These are phyloP conservation scores for Fonsecaea erecta DNA, from an alignment of 2,329 filamentous ascomycete species.

Conservation along the genomic window DNA sequence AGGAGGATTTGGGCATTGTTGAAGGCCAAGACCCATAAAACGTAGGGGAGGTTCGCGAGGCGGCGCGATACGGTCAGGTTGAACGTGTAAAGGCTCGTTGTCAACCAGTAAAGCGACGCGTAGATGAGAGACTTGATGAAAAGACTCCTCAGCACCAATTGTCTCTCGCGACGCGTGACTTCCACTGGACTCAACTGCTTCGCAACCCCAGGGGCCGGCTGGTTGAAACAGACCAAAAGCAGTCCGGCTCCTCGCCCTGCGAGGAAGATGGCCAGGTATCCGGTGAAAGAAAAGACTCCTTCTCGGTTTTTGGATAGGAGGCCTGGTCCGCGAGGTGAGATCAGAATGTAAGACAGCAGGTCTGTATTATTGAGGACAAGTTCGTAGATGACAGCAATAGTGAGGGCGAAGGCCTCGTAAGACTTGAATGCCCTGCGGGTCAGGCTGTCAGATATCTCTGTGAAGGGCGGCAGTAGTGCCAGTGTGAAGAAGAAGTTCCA, in stretches of 20 bases:
- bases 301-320: slow-evolving; percentile 90
- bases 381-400: slow-evolving; percentile 74
- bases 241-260: slow-evolving; percentile 84
- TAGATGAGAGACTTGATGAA: slow-evolving; percentile 56
- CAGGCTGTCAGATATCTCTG: slow-evolving; percentile 76
- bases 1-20: slow-evolving; percentile 81
- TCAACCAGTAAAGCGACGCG: slow-evolving; percentile 70
- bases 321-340: slow-evolving; percentile 73
- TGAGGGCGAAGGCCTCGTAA: slow-evolving; percentile 73
- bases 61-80: slow-evolving; percentile 81
- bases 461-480: slow-evolving; percentile 83
- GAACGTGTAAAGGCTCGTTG: slow-evolving; percentile 69
- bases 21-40: slow-evolving; percentile 90
- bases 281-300: slow-evolving; percentile 91
- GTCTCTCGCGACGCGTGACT: slow-evolving; percentile 20
- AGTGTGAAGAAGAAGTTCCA: slow-evolving; percentile 99
- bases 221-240: slow-evolving; percentile 62
- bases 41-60: slow-evolving; percentile 89
- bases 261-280: slow-evolving; percentile 93
- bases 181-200: background rate
- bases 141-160: slow-evolving; percentile 26
- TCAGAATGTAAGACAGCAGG: slow-evolving; percentile 82
- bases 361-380: slow-evolving; percentile 72
- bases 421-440: slow-evolving; percentile 66
- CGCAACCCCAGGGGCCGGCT: background rate